These are phyloP conservation scores for Cytospora schulzeri DNA, from an alignment of 2,329 filamentous ascomycete genomes.

Conservation along the genomic window DNA sequence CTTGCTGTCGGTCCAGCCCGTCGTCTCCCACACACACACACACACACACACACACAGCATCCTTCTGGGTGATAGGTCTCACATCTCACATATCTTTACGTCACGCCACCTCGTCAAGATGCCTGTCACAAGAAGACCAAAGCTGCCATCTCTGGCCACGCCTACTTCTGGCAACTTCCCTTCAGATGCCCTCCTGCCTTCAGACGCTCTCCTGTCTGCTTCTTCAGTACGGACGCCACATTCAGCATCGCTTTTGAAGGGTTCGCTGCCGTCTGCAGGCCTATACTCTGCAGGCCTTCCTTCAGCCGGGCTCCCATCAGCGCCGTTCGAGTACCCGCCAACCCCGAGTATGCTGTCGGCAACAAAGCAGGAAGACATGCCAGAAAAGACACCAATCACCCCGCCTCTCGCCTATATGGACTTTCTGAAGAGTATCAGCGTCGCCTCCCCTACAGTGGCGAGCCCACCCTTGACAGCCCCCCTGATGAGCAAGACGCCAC, in stretches of 20 bases:
- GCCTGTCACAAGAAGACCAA: constrained; percentile 55
- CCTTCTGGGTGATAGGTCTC: constrained; percentile 8
- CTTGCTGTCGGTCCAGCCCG: constrained; percentile 23
- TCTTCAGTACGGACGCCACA: constrained; percentile 70
- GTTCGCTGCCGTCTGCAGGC: constrained; percentile 41
- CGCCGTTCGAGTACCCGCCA: constrained; percentile 25
- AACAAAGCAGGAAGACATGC: constrained; percentile 65
- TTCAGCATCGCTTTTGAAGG: constrained; percentile 48
- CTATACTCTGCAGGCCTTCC: constrained; percentile 44
- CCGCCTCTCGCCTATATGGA: constrained; percentile 89
- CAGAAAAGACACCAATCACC: constrained; percentile 81
- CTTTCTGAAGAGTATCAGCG: constrained; percentile 82
- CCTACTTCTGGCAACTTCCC: constrained; percentile 65
- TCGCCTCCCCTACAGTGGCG: constrained; percentile 66
- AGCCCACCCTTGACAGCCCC: constrained; percentile 43
- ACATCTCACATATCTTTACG: constrained; percentile 25
- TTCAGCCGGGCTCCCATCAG: constrained; percentile 36
- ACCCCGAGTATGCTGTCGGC: constrained; percentile 28
- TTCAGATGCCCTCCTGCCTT: constrained; percentile 15
- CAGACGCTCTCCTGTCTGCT: constrained; percentile 36
- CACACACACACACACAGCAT: constrained; percentile 12
- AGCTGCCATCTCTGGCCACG: constrained; percentile 63
- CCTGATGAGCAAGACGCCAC: constrained; percentile 33
- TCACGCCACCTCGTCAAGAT: constrained; percentile 42
- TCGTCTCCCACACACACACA: constrained; percentile 23